Evolutionary conservation across 2,329 filamentous ascomycete species (phyloP), one percentile per base, ranked within the genome.

Genomic region (Colletotrichum euphorbiae): DNA sequence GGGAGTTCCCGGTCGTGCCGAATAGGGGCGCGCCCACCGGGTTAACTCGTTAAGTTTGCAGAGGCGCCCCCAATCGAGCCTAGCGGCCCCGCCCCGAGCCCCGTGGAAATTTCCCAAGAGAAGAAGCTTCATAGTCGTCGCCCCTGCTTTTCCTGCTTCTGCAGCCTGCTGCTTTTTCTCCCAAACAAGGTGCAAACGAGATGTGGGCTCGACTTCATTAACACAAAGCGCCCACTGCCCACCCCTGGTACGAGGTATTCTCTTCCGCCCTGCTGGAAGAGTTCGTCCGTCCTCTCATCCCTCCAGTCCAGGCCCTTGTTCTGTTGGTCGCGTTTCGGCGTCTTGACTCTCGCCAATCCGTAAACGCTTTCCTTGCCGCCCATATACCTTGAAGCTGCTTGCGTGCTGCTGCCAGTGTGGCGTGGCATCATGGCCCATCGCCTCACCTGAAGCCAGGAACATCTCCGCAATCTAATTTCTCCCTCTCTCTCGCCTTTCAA

Each of bases 371-470:
- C 52, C 52, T 68, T 65, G 65, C 61, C 65, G 54, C 65, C 7
- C 48, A 54, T 56, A 38, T 7, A 28, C 42, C 33, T 56, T n/a
- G 46, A 9, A 55, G 38, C 50, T 56, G 19, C 59, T 45, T 54
- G 59, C 59, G 31, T 45, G 19, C 46, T 31, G 12, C 42, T 58
- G 28, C 42, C 21, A 36, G 46, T 24, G 65, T 38, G 61, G 54
- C 33, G 61, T 55, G 61, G 54, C 66, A 61, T 65, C 61, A 50
- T 60, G 12, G 56, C 15, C 54, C 61, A 65, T 55, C 54, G 61
- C 46, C 65, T 69, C 66, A 69, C 66, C 66, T 69, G 66, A 69
- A 69, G 66, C 36, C 55, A 69, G 66, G 66, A n/a, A 56, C 54
- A 43, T 21, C 48, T 66, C 54, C 54, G 54, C 48, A 69, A 69